phyloP scores from a whole-genome alignment of 176 grass and related monocot species.

The Secale cereale region DNA sequence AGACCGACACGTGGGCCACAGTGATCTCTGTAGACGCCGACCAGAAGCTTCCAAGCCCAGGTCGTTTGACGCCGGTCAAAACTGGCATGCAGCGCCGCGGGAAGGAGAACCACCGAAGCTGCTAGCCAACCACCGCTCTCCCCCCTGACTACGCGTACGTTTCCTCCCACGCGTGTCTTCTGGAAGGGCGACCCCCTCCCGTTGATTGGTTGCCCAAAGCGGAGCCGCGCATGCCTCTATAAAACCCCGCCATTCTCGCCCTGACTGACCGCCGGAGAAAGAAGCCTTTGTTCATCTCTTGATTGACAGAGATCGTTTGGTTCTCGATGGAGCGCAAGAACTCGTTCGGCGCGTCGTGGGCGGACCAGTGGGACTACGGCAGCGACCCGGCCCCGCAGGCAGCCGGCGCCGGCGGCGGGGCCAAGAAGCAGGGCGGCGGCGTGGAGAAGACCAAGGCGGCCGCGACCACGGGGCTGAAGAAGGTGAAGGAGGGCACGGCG shows the following conservation, averaged over 20 bases:
- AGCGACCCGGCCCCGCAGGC: conserved; percentile 34
- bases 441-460: conserved; percentile 71
- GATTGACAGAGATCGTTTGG: neutral
- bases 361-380: conserved; percentile 92
- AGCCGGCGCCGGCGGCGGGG: neutral
- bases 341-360: conserved; percentile 80
- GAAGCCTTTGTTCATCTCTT: neutral
- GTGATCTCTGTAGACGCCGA: rapidly evolving
- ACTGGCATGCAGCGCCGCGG: conserved; percentile 8
- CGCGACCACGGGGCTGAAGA: conserved; percentile 63
- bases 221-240: neutral
- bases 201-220: neutral
- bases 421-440: conserved; percentile 30
- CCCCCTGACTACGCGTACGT: too few relatives aligned
- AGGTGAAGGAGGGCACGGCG: conserved; percentile 77
- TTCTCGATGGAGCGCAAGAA: conserved; percentile 54
- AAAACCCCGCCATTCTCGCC: neutral
- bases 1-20: neutral
- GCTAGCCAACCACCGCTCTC: too few relatives aligned
- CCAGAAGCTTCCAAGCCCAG: too few relatives aligned
- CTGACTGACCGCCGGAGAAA: neutral
- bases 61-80: conserved; percentile 14
- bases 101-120: neutral
- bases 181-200: neutral
- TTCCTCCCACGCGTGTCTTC: neutral